Evolutionary conservation across 108 stramenopile species (phyloP).

Genomic region (Cyclotella cryptica): DNA sequence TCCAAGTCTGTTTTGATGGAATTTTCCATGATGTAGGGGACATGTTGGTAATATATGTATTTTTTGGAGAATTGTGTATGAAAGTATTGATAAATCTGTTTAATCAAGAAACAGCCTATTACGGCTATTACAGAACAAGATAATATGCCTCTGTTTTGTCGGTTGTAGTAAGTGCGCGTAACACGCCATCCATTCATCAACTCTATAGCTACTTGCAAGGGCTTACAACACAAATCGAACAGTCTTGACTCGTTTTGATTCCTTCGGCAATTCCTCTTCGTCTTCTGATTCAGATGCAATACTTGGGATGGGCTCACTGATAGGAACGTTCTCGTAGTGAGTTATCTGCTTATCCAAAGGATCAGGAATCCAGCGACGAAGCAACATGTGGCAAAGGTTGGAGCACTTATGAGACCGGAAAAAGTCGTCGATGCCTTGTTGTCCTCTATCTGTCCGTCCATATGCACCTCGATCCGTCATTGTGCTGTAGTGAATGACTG

Average conservation of each 20-base stretch:
- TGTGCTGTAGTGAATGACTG: conserved; percentile 57
- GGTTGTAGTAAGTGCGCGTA: too few species aligned
- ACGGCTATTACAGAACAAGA: too few species aligned
- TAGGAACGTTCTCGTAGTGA: neutral
- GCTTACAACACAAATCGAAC: conserved; percentile 2
- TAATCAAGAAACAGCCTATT: too few species aligned
- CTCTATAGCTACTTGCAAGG: too few species aligned
- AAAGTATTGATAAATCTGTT: too few species aligned
- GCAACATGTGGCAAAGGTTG: conserved; percentile 53
- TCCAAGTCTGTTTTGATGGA: too few species aligned
- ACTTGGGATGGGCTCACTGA: neutral
- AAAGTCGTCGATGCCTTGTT: conserved; percentile 55
- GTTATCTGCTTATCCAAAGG: conserved; percentile 12
- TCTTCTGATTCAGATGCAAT: neutral
- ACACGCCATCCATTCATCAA: too few species aligned
- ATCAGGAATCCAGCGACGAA: conserved; percentile 37
- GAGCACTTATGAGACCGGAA: conserved; percentile 53
- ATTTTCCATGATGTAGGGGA: too few species aligned
- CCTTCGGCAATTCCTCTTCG: neutral
- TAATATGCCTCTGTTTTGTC: too few species aligned
- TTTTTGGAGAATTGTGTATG: too few species aligned
- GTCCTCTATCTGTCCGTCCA: conserved; percentile 58
- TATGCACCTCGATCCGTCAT: conserved; percentile 37
- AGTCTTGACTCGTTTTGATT: neutral
- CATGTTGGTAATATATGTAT: too few species aligned